Evolutionary conservation across 2,329 filamentous ascomycete genomes (phyloP).

Genomic region (Talaromyces albobiverticillius): DNA sequence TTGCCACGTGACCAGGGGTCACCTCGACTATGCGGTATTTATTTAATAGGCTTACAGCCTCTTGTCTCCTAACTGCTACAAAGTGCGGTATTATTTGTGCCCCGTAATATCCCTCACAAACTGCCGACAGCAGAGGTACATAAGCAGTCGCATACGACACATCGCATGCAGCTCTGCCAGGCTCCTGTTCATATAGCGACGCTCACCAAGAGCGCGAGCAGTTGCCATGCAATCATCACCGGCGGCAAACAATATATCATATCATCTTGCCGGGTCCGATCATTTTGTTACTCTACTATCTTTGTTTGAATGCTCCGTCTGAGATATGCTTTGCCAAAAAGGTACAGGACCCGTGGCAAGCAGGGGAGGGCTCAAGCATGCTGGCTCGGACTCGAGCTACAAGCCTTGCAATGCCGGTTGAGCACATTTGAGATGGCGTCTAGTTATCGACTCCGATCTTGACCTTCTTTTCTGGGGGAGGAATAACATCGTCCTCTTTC

Average conservation of each 20-base stretch:
- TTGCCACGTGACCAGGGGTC: background rate
- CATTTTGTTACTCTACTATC: background rate
- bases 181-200: background rate
- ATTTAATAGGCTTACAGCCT: background rate
- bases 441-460: conserved; percentile 48
- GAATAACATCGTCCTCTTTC: conserved; percentile 56
- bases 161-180: background rate
- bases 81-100: background rate
- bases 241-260: too few species aligned
- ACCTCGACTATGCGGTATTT: background rate
- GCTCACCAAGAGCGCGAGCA: background rate
- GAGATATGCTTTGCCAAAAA: background rate
- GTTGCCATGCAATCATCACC: background rate
- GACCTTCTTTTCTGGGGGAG: conserved; percentile 59
- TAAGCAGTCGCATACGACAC: background rate
- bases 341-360: background rate
- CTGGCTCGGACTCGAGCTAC: conserved; percentile 16
- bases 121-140: background rate
- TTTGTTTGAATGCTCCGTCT: conserved; percentile 9
- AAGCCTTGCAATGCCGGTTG: conserved; percentile 13
- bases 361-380: conserved; percentile 13
- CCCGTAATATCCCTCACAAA: background rate
- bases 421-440: background rate
- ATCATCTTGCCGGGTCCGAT: background rate
- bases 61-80: background rate